phyloP scores from a whole-genome alignment of 345 rosid species.

The Anastatica hierochuntica region DNA sequence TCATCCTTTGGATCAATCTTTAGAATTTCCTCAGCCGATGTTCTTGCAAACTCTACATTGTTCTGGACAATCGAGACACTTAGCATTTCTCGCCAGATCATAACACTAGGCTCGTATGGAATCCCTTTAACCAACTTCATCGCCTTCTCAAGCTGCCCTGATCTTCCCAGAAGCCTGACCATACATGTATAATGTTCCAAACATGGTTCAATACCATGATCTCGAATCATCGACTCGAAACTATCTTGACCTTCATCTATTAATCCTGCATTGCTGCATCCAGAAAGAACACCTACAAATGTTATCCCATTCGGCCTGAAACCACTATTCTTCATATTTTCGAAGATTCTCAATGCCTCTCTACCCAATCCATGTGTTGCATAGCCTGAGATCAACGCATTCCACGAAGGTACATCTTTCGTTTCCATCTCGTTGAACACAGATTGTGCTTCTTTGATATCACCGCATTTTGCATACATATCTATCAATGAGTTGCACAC shows the following conservation, averaged over 20 bases:
- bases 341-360: constrained; percentile 50
- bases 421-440: constrained; percentile 44
- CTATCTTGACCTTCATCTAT: constrained; percentile 48
- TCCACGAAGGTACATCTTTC: constrained; percentile 62
- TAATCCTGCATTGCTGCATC: constrained; percentile 74
- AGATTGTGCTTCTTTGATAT: constrained; percentile 43
- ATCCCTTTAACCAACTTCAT: constrained; percentile 55
- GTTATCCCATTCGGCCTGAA: constrained; percentile 55
- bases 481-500: constrained; percentile 75
- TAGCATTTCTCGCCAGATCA: constrained; percentile 82
- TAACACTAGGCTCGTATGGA: constrained; percentile 54
- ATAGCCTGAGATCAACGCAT: constrained; percentile 72
- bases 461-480: constrained; percentile 94
- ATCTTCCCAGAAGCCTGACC: constrained; percentile 75
- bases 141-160: constrained; percentile 64
- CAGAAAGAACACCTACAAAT: constrained; percentile 69
- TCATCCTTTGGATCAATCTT: constrained; percentile 68
- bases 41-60: constrained; percentile 50
- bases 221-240: constrained; percentile 61
- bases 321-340: constrained; percentile 46
- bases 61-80: constrained; percentile 70
- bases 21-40: constrained; percentile 49
- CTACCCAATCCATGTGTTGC: constrained; percentile 55
- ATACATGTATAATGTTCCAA: constrained; percentile 76
- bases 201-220: constrained; percentile 60